A percentile compares a stretch with the other conserved stretches of the same genome.
Conservation (phyloP, 768 basidiomycete species). For the Chlorophyllum brunneum region DNA sequence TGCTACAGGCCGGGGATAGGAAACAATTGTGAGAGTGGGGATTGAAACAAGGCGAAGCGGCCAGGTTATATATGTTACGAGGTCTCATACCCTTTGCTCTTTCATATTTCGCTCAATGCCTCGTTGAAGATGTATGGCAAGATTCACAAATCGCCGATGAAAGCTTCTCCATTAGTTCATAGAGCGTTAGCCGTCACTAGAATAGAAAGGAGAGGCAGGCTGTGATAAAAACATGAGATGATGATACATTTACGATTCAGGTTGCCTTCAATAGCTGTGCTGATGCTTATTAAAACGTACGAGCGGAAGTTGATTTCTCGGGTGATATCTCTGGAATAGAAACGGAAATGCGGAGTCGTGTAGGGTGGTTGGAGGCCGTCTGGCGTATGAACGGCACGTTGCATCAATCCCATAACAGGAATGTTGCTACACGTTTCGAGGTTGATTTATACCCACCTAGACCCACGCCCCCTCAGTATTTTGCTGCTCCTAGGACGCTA, state of each 20-base stretch:
- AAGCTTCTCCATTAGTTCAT: not conserved
- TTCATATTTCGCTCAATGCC: not conserved
- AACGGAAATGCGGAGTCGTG: constrained; percentile 9
- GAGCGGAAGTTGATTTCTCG: no score
- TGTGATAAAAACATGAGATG: not conserved
- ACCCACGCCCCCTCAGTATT: no score
- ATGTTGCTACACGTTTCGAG: constrained; percentile 15
- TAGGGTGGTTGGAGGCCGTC: not conserved
- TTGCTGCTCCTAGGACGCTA: no score
- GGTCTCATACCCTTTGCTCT: not conserved
- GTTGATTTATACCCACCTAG: not conserved
- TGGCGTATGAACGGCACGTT: constrained; percentile 15
- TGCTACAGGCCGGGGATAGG: not conserved
- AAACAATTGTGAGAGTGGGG: not conserved
- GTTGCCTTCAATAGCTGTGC: not conserved
- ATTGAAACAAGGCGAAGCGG: not conserved
- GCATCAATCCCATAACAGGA: constrained; percentile 8
- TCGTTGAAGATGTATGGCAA: constrained; percentile 9
- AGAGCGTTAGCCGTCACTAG: not conserved
- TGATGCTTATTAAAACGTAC: not conserved
- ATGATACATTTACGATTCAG: not conserved
- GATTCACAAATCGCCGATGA: not conserved
- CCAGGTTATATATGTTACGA: not conserved
- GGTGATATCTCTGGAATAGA: constrained; percentile 1
- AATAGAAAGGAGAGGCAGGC: not conserved